Evolutionary conservation across 192 early-diverging fungal species (phyloP), one percentile per base, ranked within the genome.

Genomic region (Anaeromyces robustus): DNA sequence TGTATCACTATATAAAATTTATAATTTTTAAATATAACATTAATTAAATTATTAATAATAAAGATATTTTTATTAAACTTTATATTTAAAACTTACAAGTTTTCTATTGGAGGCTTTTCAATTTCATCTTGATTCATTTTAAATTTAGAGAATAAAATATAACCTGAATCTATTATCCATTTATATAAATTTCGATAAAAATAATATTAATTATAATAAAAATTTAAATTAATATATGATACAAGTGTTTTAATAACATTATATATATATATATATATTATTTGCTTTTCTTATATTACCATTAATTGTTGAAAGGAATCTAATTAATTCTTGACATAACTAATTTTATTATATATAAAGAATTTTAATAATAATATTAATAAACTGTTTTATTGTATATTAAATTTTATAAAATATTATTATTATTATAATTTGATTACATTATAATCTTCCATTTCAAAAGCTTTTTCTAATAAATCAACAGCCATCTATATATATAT

Each of bases 231-330:
- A n/a, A n/a, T n/a, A n/a, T n/a, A n/a, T n/a, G n/a, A n/a, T n/a
- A n/a, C n/a, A n/a, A n/a, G n/a, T n/a, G n/a, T n/a, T n/a, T n/a
- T n/a, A n/a, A n/a, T n/a, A n/a, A n/a, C n/a, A n/a, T n/a, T n/a
- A n/a, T n/a, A n/a, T n/a, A n/a, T n/a, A n/a, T n/a, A n/a, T n/a
- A n/a, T n/a, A n/a, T n/a, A n/a, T n/a, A n/a, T n/a, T n/a, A n/a
- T 34, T 34, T 34, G 32, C 3, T 7, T 34, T 7, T 3, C 12
- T 34, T 3, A 34, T 7, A 34, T 34, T 85, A 92, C 93, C 87
- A 80, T 95, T 90, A 82, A 94, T 95, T 13, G 93, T 92, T 80
- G 90, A 91, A 32, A 94, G 86, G 85, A 94, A 94, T 30, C 92
- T 88, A 30, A 94, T 86, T n/a, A 94, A 84, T 79, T 94, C 93